Evolutionary conservation across 495 filamentous ascomycete genomes (phyloP), one percentile per base, ranked within the genome.

Genomic region (Aspergillus egyptiacus): DNA sequence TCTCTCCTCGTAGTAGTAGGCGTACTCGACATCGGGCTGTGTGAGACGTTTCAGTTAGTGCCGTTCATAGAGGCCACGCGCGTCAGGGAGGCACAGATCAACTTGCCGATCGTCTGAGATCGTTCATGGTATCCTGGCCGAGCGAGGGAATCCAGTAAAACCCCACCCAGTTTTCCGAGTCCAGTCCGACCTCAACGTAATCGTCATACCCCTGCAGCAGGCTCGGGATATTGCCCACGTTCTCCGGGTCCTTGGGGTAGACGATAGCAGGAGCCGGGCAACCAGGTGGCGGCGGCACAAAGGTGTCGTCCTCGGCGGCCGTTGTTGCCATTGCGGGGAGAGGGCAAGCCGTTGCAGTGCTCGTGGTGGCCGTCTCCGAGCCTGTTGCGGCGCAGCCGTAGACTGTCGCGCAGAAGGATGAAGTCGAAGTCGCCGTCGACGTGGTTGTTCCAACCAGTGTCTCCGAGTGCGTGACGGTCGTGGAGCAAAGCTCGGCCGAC

Each of bases 401-500:
- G 14, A 43, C 28, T 8, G 40, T 43, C 27, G 27, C 24, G 13
- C 40, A 43, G 23, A 10, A 31, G 5, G 28, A 31, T 2, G 28
- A 31, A 5, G 40, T 43, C n/a, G 5, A 6, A 13, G 25, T 43
- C 7, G 10, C 28, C 14, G n/a, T 43, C 1, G 24, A 30, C 11
- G 40, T 43, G 5, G 40, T 30, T 28, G 40, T 43, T 23, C 11
- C 23, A 11, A 31, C 28, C 9, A 31, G 28, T 31, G 28, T 31
- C 28, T 31, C 28, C 28, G 28, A 31, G 28, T 19, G 24, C 40
- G 40, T 17, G 6, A 17, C 40, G n/a, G 40, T 43, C 25, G 40
- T 30, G n/a, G 40, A 43, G 40, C 40, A 43, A n/a, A 43, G 40
- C 23, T 14, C n/a, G 13, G 40, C 40, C 28, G 23, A 30, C 25